Evolutionary conservation across 1,284 basidiomycete genomes (phyloP).

Genomic region (Cutaneotrichosporon dermatis): DNA sequence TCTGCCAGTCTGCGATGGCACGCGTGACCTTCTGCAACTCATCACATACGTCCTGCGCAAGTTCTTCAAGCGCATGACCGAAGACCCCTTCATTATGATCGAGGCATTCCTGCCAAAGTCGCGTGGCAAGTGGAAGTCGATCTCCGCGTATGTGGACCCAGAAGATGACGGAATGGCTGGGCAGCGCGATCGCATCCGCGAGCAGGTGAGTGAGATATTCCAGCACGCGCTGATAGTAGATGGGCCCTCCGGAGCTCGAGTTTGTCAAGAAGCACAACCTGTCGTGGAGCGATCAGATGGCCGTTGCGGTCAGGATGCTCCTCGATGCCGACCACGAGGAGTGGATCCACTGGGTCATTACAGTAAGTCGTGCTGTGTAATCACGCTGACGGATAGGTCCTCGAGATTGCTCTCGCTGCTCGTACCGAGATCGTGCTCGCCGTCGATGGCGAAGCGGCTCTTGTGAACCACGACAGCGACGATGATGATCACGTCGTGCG

Average conservation of each 20-base stretch:
- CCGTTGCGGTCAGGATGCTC: constrained; percentile 72
- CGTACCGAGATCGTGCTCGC: constrained; percentile 67
- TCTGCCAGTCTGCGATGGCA: constrained; percentile 68
- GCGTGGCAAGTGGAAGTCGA: constrained; percentile 75
- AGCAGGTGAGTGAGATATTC: constrained; percentile 37
- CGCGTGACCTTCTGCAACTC: constrained; percentile 74
- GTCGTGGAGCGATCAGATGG: constrained; percentile 81
- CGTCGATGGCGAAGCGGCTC: constrained; percentile 55
- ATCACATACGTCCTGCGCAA: constrained; percentile 79
- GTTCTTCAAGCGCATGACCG: constrained; percentile 82
- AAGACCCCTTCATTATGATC: constrained; percentile 75
- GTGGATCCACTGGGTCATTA: constrained; percentile 72
- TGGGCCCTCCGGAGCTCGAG: constrained; percentile 60
- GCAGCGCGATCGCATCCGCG: constrained; percentile 41
- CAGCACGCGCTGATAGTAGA: constrained; percentile 21
- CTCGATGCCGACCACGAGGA: constrained; percentile 61
- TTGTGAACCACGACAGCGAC: constrained; percentile 47
- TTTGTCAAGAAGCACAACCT: constrained; percentile 72
- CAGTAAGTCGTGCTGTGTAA: constrained; percentile 54
- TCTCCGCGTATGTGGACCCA: constrained; percentile 57
- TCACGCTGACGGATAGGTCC: constrained; percentile 54
- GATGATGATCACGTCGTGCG: constrained; percentile 38
- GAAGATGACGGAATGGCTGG: constrained; percentile 52
- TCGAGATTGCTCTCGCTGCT: constrained; percentile 62
- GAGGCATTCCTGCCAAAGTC: constrained; percentile 89